Conservation (phyloP, 1,139 yeast species). For the Hemisphaericaspora subhashii region DNA sequence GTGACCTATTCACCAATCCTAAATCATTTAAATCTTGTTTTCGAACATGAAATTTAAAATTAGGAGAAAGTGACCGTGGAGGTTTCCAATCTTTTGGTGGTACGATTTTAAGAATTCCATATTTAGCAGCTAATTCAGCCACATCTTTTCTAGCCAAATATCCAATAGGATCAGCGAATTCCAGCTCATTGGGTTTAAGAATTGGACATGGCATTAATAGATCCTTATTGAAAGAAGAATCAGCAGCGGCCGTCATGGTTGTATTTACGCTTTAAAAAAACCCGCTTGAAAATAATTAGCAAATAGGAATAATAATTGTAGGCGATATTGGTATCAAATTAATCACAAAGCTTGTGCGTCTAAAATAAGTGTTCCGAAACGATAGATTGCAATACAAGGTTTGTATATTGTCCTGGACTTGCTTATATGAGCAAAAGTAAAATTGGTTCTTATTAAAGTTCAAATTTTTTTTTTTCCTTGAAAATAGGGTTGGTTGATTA, state of each 20-base stretch:
- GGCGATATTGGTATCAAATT: slow-evolving; percentile 8
- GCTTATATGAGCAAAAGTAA: neutral
- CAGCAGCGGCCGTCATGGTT: slow-evolving; percentile 5
- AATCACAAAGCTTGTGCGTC: slow-evolving; percentile 10
- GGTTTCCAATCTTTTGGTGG: slow-evolving; percentile 65
- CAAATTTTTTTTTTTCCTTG: slow-evolving; percentile 1
- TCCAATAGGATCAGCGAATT: slow-evolving; percentile 61
- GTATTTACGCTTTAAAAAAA: too few species aligned
- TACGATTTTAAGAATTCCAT: slow-evolving; percentile 63
- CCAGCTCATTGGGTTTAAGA: slow-evolving; percentile 51
- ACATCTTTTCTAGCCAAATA: slow-evolving; percentile 56
- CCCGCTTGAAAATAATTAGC: too few species aligned
- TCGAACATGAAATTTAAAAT: slow-evolving; percentile 64
- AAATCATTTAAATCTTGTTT: slow-evolving; percentile 64
- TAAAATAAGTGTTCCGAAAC: neutral
- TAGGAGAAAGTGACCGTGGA: slow-evolving; percentile 49
- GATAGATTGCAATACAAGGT: slow-evolving; percentile 1
- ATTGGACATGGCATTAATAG: slow-evolving; percentile 51
- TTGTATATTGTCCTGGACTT: neutral
- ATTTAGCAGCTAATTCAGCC: slow-evolving; percentile 52
- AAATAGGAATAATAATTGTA: neutral
- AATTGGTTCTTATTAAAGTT: neutral
- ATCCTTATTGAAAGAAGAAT: slow-evolving; percentile 24
- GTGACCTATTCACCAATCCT: slow-evolving; percentile 59
- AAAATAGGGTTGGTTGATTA: neutral